These are phyloP conservation scores for Spergularia bocconei DNA, from an alignment of 148 eudicot species.

Conservation along the genomic window DNA sequence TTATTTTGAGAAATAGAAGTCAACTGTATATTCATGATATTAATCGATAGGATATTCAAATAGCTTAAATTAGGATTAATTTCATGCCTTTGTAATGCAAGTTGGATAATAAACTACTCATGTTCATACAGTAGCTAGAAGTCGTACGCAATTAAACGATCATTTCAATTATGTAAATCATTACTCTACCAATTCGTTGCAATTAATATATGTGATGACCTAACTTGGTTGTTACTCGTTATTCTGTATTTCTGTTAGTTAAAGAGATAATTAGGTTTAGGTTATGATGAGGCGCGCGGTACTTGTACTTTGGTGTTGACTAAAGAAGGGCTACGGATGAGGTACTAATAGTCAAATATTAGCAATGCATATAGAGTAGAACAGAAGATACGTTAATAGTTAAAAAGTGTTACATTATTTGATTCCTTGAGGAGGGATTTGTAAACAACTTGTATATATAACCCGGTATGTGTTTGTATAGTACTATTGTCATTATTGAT, in stretches of 20 bases:
- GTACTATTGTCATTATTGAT: too few relatives aligned
- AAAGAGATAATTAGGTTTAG: too few relatives aligned
- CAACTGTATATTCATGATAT: too few relatives aligned
- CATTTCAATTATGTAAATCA: background rate
- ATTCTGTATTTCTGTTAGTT: background rate
- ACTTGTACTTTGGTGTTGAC: background rate
- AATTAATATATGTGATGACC: background rate
- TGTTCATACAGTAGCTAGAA: background rate
- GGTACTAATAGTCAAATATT: too few relatives aligned
- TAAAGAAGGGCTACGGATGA: background rate
- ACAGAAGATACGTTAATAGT: too few relatives aligned
- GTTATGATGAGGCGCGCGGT: too few relatives aligned
- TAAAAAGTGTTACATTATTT: too few relatives aligned
- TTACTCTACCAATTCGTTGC: background rate
- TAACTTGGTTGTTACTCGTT: slow-evolving; percentile 1
- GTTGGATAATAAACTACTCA: background rate
- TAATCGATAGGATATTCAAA: background rate
- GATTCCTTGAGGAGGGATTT: too few relatives aligned
- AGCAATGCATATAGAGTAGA: too few relatives aligned
- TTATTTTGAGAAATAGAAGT: too few relatives aligned
- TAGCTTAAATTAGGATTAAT: background rate
- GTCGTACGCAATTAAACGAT: background rate
- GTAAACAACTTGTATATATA: too few relatives aligned
- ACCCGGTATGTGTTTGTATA: too few relatives aligned
- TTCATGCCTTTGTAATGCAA: background rate